Base-by-base conservation (phyloP, 768 basidiomycete genomes). In the Kondoa subrosea region DNA sequence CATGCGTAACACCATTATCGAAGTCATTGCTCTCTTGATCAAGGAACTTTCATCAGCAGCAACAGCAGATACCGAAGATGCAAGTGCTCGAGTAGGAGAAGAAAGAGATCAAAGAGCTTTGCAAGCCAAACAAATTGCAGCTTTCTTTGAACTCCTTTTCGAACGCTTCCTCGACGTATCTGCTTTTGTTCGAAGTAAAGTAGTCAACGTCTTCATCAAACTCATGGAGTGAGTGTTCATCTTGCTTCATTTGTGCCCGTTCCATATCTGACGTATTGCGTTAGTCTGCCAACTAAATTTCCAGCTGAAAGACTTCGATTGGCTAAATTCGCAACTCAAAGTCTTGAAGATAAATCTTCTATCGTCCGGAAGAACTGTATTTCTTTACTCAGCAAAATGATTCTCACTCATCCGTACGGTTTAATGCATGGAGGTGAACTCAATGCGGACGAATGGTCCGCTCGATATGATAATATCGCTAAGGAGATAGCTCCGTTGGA, bases 1-100 rank as follows among this genome's bases (percentile, higher is more conserved):
- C 0, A 91, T 99, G 85, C 89, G 95, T 56, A 87, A 91, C 80
- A 89, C 91, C 0, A 81, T 99, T 67, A 83, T 99, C 64, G 93
- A 97, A 75, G 83, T 92, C 67, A 84, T 97, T 56, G 90, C 89
- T 3, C 80, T 81, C 68, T 83, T 97, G 69, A 90, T 97, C 74
- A 80, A 81, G 57, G 89, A 96, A 71, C 82, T 96, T 15, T 84
- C 87, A 0, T 75, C 77, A 25, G 81, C 83, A 1, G 82, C 73
- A 78, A 50, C 40, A 50, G 40, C 8, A 21, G 21, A 50, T 50
- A 76, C 80, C 65, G 80, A 81, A 62, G 80, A 82, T 56, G 77
- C 77, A 27, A 58, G 40, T 4, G 31, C 34, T 21, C 56, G 68
- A 15, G 56, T 65, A 12, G 65, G 63, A 31, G 71, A 72, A 31